Base-by-base conservation (phyloP, 305 asterid genomes). In the Solanum hybrid region DNA sequence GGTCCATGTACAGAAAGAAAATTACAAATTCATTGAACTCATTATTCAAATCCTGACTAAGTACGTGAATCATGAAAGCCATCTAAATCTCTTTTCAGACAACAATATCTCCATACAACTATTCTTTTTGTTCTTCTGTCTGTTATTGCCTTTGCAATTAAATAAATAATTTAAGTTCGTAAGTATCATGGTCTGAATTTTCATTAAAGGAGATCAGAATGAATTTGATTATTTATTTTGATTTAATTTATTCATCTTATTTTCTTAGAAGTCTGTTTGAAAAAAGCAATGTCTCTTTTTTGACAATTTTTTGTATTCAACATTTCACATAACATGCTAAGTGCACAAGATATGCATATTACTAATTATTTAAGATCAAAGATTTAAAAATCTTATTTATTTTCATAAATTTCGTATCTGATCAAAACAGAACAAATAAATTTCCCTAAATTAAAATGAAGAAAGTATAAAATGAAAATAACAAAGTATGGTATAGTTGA, bases 61-160 rank as follows among this genome's bases (percentile, higher is more conserved):
- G 38, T 83, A 29, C 39, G 57, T 45, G 75, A 83, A 45, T 65
- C 73, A 65, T 29, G 13, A 45, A 9, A 45, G 27, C 29, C 39
- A 24, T 5, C 39, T 45, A 83, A 83, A 83, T 45, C 39, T 45
- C 75, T 27, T 83, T 32, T 32, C 20, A 83, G 88, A 83, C 88
- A 83, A 32, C 75, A 83, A 45, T 83, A 83, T 83, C 88, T 29
- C 73, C 73, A 41, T 83, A 41, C 73, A 83, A 83, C 87, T 45
- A 27, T 41, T 27, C 26, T 24, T 81, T 72, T 26, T 80, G 33
- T 39, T 39, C 70, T 81, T 26, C 8, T 13, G 87, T 81, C 65
- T 80, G 6, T 29, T 45, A 32, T 83, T 83, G 27, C 17, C 87
- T 81, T 38, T 37, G 7, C 36, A 13, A 81, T 7, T 39, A 7